Percentiles rank a stretch among this genome's conserved stretches.
Conservation (phyloP, 2,329 filamentous ascomycete genomes). For the Cercospora zeina region DNA sequence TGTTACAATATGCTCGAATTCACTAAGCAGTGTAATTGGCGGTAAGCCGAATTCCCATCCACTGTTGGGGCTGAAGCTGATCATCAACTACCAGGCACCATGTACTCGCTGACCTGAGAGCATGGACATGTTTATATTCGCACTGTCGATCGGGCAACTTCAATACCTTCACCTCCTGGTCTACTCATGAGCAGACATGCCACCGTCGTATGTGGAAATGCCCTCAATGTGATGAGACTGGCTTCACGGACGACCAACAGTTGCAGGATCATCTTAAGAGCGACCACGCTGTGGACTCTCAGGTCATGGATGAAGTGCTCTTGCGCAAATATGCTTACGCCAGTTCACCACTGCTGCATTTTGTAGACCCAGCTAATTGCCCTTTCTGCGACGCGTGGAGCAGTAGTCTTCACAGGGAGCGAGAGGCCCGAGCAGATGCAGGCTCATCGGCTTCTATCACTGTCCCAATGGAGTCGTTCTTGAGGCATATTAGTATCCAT, state of each 20-base stretch:
- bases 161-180: background rate
- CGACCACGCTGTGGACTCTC: too few relatives aligned
- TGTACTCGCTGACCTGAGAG: background rate
- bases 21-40: too few relatives aligned
- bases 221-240: background rate
- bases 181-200: background rate
- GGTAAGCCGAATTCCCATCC: too few relatives aligned
- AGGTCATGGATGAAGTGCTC: too few relatives aligned
- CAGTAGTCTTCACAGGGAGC: background rate
- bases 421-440: rapidly evolving
- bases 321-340: background rate
- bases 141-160: background rate
- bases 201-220: background rate
- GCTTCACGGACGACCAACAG: background rate
- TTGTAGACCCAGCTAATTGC: background rate
- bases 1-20: too few relatives aligned
- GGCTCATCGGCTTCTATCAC: background rate
- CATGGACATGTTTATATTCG: background rate
- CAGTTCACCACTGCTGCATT: background rate
- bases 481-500: background rate
- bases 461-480: background rate
- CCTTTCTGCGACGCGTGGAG: background rate
- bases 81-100: too few relatives aligned
- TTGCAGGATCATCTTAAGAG: background rate
- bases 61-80: too few relatives aligned